Conservation (phyloP, 352 stramenopile species). For the Globisporangium recalcitrans region DNA sequence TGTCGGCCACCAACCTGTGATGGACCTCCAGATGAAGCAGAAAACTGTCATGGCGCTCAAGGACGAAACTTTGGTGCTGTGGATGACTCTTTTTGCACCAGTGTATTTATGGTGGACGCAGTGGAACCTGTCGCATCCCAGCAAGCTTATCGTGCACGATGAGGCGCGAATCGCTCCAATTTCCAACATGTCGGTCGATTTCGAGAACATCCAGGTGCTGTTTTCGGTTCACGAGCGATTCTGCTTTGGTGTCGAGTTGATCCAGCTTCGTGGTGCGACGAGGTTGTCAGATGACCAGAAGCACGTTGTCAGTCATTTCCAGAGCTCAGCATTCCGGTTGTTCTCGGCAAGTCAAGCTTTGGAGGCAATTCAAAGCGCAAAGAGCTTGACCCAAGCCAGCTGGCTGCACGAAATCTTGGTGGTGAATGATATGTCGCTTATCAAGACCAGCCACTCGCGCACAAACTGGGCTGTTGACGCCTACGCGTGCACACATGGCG, state of each 20-base stretch:
- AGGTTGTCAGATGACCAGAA: slow-evolving; percentile 31
- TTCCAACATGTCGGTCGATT: slow-evolving; percentile 42
- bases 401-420: slow-evolving; percentile 40
- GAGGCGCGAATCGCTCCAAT: slow-evolving; percentile 65
- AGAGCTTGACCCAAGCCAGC: slow-evolving; percentile 18
- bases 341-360: slow-evolving; percentile 35
- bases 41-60: slow-evolving; percentile 53
- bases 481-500: slow-evolving; percentile 40
- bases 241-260: slow-evolving; percentile 48
- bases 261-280: slow-evolving; percentile 22
- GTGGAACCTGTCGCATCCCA: slow-evolving; percentile 71
- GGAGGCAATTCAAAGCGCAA: slow-evolving; percentile 25
- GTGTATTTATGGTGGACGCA: slow-evolving; percentile 84
- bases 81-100: slow-evolving; percentile 74
- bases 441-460: slow-evolving; percentile 47
- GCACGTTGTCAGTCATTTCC: slow-evolving; percentile 31
- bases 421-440: slow-evolving; percentile 26
- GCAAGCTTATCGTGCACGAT: slow-evolving; percentile 38
- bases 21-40: slow-evolving; percentile 45
- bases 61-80: slow-evolving; percentile 69
- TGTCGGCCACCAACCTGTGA: slow-evolving; percentile 62
- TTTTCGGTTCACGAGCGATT: slow-evolving; percentile 56
- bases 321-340: slow-evolving; percentile 22
- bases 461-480: slow-evolving; percentile 38
- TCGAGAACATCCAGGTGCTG: slow-evolving; percentile 44